Conservation (phyloP, 495 filamentous ascomycete species). For the Neurospora sp. region DNA sequence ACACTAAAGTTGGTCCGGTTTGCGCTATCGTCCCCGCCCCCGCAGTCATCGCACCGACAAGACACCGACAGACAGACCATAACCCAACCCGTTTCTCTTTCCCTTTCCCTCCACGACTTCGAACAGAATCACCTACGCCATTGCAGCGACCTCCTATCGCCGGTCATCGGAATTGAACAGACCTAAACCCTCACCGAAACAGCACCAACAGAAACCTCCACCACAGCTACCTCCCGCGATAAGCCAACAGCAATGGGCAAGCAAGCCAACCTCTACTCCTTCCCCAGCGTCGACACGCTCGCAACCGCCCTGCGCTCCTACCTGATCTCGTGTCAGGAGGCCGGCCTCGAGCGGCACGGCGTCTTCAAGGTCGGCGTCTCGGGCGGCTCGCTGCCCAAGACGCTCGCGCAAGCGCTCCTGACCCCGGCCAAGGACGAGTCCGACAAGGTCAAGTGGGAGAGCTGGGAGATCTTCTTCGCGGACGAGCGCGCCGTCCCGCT, state of each 20-base stretch:
- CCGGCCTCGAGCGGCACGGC: conserved; percentile 65
- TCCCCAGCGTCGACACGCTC: conserved; percentile 54
- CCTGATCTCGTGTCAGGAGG: conserved; percentile 67
- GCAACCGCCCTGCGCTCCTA: conserved; percentile 68
- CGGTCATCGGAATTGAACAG: not conserved
- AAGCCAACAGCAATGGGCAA: conserved; percentile 44
- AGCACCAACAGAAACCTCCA: not conserved
- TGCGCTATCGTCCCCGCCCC: not conserved
- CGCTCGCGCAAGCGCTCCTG: conserved; percentile 71
- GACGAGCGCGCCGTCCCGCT: conserved; percentile 93
- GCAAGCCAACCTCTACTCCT: conserved; percentile 80
- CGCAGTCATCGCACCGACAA: not conserved
- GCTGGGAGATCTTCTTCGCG: conserved; percentile 98
- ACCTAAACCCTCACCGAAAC: not conserved
- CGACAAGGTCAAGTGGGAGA: conserved; percentile 61
- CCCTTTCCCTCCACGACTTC: not conserved
- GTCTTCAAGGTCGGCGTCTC: conserved; percentile 88
- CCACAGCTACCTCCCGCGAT: not conserved
- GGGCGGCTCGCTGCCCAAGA: conserved; percentile 83
- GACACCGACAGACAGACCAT: not conserved
- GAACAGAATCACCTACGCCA: not conserved
- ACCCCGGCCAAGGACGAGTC: conserved; percentile 49
- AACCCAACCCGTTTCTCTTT: not conserved
- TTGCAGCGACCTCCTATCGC: not conserved
- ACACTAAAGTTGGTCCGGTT: not conserved